Conservation (phyloP, 441 rosid species). For the Euphorbia corollata region DNA sequence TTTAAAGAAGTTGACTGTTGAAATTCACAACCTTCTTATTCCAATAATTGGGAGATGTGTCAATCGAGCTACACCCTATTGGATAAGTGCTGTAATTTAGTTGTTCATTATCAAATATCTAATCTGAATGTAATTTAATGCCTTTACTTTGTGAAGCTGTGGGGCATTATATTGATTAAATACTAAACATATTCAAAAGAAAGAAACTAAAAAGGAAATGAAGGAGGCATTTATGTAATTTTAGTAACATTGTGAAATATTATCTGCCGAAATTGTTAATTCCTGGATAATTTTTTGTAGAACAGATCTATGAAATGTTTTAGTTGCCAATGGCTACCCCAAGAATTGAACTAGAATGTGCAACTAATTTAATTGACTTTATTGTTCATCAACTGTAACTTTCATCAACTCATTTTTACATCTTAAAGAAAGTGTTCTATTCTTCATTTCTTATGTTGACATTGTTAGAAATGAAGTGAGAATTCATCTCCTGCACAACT, state of each 20-base stretch:
- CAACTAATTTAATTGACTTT: neutral
- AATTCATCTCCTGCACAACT: neutral
- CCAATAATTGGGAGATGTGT: neutral
- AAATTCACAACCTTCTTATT: neutral
- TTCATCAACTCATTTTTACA: neutral
- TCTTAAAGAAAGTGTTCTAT: neutral
- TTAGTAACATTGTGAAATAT: neutral
- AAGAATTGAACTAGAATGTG: neutral
- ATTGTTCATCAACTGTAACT: neutral
- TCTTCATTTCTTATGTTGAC: no score
- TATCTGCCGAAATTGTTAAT: neutral
- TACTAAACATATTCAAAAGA: neutral
- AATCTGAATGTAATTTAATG: neutral
- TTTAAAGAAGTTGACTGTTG: neutral
- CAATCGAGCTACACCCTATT: neutral
- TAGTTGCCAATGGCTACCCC: conserved; percentile 2
- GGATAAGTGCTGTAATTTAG: neutral
- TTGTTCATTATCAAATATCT: neutral
- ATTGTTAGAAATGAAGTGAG: neutral
- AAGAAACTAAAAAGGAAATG: neutral
- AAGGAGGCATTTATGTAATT: neutral
- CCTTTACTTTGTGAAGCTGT: neutral
- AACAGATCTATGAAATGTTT: neutral
- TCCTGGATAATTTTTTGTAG: neutral
- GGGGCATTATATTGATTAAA: neutral